Base-by-base conservation (phyloP, 2,329 filamentous ascomycete genomes). In the Paracorniculantispora psalliotae region DNA sequence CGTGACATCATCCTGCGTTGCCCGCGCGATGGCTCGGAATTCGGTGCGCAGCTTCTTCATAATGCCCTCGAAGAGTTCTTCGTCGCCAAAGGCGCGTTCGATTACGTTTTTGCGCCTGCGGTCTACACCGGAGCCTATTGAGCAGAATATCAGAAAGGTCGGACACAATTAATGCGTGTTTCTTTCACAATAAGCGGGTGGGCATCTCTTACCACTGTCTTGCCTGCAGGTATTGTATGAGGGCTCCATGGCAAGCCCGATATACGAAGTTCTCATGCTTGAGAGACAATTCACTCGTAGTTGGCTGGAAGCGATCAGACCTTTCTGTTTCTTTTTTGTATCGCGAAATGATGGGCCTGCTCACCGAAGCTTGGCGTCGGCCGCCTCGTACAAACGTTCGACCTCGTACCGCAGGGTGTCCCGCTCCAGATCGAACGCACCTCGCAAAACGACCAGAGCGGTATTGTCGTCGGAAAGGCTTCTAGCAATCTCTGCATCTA, bases 211-310 rank as follows among this genome's bases (percentile, higher is more conserved):
- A 75, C 75, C 75, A 5, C 25, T 50, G 48, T 77, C 69, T 1
- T 17, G n/a, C 5, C 63, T 73, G 48, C 69, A 71, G 1, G 10
- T 55, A 5, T 46, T 51, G 37, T 78, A 78, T 0, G 71, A 63
- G 0, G 23, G 19, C 35, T 75, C 67, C 75, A 79, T 74, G 0
- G 66, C 63, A 54, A 67, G 59, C 0, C 73, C 73, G 4, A 77
- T 69, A 12, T 73, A 65, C 0, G 76, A 76, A 1, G 69, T 78
- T 17, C 67, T 66, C 17, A 77, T 66, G 6, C 71, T 65, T 0
- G 74, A 72, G 3, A 77, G 63, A 0, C 67, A 67, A 46, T 74
- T 67, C 3, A 68, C 72, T 23, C 65, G 66, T 4, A 78, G 62
- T 3, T 62, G 63, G 1, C 75, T 77, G 7, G 5, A 39, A 5